These are phyloP conservation scores for Cladochytrium replicatum DNA, from an alignment of 192 early-diverging fungal genomes.

Conservation along the genomic window DNA sequence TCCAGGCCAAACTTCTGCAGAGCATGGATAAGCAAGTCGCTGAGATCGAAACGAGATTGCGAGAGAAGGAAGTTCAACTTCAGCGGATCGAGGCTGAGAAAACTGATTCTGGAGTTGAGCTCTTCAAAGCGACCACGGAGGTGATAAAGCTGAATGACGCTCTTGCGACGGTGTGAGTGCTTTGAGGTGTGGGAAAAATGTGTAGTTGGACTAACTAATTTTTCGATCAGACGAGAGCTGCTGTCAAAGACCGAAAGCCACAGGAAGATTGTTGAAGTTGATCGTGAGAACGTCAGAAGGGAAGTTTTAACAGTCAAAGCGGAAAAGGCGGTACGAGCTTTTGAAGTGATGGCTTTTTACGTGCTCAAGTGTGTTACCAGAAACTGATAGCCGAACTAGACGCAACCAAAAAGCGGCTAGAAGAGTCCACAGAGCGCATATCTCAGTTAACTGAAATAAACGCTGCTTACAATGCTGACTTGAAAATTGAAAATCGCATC, in stretches of 20 bases:
- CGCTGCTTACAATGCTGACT: constrained; percentile 27
- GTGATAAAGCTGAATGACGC: constrained; percentile 32
- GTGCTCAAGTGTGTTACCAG: constrained; percentile 1
- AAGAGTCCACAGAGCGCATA: constrained; percentile 21
- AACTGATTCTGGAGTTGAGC: constrained; percentile 27
- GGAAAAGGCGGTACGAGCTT: not conserved
- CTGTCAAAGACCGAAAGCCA: constrained; percentile 10
- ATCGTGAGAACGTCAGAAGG: constrained; percentile 7
- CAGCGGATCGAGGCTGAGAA: constrained; percentile 32
- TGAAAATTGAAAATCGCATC: constrained; percentile 42
- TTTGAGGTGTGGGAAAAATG: too few relatives aligned
- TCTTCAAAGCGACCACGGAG: constrained; percentile 33
- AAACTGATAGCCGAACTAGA: constrained; percentile 8
- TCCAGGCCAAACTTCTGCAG: constrained; percentile 31
- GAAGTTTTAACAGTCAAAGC: not conserved
- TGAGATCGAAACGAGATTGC: constrained; percentile 26
- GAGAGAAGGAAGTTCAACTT: constrained; percentile 27
- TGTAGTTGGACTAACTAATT: too few relatives aligned
- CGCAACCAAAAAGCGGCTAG: constrained; percentile 11
- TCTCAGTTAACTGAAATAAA: constrained; percentile 34
- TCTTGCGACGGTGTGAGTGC: constrained; percentile 26
- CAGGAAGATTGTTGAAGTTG: constrained; percentile 17
- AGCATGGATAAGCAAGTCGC: constrained; percentile 34
- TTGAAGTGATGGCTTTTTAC: constrained; percentile 4
- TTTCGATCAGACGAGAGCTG: constrained; percentile 12